A percentile compares a stretch with the other conserved stretches of the same genome.
These are phyloP conservation scores for Populus tomentosa DNA, from an alignment of 441 rosid genomes.

Conservation along the genomic window DNA sequence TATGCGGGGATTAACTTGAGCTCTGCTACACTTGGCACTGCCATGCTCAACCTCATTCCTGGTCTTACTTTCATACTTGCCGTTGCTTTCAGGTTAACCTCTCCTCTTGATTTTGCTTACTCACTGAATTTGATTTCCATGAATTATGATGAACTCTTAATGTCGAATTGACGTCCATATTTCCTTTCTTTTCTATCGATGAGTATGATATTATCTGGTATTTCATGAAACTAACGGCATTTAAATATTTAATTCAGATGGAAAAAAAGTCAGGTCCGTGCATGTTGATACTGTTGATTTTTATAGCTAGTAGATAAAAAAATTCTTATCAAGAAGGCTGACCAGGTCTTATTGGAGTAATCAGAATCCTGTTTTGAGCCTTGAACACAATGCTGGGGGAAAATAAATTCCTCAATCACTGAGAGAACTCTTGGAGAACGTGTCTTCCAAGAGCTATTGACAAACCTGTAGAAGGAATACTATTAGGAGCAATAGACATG, in stretches of 20 bases:
- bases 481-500: neutral
- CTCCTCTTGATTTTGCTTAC: neutral
- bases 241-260: neutral
- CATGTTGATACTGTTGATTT: neutral
- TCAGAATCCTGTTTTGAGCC: neutral
- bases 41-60: conserved; percentile 63
- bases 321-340: neutral
- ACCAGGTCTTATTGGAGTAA: neutral
- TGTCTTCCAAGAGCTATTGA: neutral
- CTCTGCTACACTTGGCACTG: conserved; percentile 60
- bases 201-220: neutral
- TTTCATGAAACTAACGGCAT: neutral
- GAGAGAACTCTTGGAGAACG: neutral
- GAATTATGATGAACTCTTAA: no score
- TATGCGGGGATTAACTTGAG: conserved; percentile 65
- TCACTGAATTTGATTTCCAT: neutral
- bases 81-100: conserved; percentile 46
- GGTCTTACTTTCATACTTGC: conserved; percentile 59
- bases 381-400: neutral
- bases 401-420: no score
- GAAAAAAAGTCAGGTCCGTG: neutral
- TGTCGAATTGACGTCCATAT: neutral
- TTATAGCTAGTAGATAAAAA: neutral
- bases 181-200: neutral
- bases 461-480: neutral